A percentile compares a stretch with the other conserved stretches of the same genome.
phyloP scores from a whole-genome alignment of 179 eudicot genomes.

The Spergularia azorica region DNA sequence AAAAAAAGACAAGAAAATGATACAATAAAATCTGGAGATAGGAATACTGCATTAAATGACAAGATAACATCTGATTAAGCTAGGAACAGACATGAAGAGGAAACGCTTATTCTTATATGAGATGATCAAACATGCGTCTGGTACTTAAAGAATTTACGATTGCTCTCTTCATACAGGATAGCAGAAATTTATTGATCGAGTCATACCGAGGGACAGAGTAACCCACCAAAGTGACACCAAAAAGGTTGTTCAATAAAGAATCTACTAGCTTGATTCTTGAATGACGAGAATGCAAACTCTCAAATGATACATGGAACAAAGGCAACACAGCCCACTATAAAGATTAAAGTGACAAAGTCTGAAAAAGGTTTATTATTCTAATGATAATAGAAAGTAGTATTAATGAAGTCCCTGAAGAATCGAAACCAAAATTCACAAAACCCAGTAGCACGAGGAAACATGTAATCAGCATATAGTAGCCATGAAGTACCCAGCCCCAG shows the following conservation, averaged over 20 bases:
- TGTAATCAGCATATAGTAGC: neutral
- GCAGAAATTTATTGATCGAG: neutral
- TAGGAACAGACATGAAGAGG: neutral
- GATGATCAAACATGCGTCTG: neutral
- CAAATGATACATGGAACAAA: neutral
- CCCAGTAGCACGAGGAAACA: neutral
- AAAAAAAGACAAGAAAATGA: no score
- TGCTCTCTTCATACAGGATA: neutral
- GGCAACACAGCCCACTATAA: neutral
- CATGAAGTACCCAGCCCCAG: neutral
- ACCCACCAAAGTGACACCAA: neutral
- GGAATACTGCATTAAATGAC: neutral
- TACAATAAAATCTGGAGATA: neutral
- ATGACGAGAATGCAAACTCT: neutral
- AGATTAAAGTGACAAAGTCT: constrained; percentile 2
- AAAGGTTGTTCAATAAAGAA: neutral
- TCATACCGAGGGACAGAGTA: neutral
- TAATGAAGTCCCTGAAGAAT: neutral
- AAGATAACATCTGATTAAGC: neutral
- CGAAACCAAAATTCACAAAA: neutral
- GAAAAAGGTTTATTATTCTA: no score
- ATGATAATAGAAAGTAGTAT: no score
- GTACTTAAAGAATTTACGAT: neutral
- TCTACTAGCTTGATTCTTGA: neutral
- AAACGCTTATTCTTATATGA: constrained; percentile 6